These are phyloP conservation scores for Glycine tomentella DNA, from an alignment of 306 rosid genomes.

Conservation along the genomic window DNA sequence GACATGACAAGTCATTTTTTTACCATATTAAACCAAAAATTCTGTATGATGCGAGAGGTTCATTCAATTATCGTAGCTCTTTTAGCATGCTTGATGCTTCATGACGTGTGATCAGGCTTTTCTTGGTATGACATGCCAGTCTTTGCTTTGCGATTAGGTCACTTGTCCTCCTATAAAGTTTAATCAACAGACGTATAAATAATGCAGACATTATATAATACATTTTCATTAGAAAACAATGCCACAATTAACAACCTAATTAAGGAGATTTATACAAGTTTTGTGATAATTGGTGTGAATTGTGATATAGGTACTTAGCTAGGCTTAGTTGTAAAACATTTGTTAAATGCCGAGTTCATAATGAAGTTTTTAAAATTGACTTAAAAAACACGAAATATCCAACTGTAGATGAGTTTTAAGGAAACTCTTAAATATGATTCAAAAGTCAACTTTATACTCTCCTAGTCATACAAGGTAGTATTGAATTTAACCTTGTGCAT, in stretches of 20 bases:
- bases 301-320: not conserved
- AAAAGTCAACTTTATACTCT: not conserved
- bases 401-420: not conserved
- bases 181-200: not conserved
- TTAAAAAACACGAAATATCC: not conserved
- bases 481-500: too few species aligned
- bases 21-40: not conserved
- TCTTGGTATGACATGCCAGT: too few species aligned
- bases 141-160: too few species aligned
- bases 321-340: not conserved
- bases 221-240: too few species aligned
- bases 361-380: not conserved
- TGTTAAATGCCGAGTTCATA: not conserved
- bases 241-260: not conserved
- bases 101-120: too few species aligned
- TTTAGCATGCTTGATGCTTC: too few species aligned
- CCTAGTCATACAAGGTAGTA: too few species aligned
- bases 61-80: too few species aligned
- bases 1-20: not conserved
- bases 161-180: not conserved
- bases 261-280: not conserved
- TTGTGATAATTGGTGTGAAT: not conserved
- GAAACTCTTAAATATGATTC: not conserved
- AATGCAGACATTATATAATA: not conserved
- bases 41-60: not conserved